Evolutionary conservation across 139 green algal species (phyloP).

Genomic region (Closterium sp.): DNA sequence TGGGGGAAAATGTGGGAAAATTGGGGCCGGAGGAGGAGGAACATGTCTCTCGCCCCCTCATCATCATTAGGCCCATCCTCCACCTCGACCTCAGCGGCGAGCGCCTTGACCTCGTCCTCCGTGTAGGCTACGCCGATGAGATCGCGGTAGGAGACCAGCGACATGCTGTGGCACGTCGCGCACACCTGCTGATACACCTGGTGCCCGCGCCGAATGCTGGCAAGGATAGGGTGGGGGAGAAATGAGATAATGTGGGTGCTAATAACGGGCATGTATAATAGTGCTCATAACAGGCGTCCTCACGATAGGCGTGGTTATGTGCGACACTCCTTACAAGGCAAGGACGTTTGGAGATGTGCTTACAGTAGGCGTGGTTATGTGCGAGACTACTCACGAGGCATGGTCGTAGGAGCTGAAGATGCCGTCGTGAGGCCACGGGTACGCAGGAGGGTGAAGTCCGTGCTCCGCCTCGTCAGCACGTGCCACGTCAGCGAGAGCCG

Average conservation of each 20-base stretch:
- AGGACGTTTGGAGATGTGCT: slow-evolving; percentile 74
- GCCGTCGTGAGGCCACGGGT: slow-evolving; percentile 90
- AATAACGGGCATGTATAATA: no score
- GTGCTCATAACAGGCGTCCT: not conserved
- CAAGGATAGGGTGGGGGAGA: not conserved
- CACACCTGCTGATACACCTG: slow-evolving; percentile 87
- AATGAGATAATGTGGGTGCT: no score
- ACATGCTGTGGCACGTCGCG: slow-evolving; percentile 94
- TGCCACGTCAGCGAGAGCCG: slow-evolving; percentile 47
- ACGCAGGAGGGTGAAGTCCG: slow-evolving; percentile 79
- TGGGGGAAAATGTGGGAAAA: no score
- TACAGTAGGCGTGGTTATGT: not conserved
- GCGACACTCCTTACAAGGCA: slow-evolving; percentile 43
- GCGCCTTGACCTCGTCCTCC: no score
- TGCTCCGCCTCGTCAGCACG: slow-evolving; percentile 87
- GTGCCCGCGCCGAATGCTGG: slow-evolving; percentile 84
- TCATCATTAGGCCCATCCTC: no score
- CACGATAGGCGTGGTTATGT: not conserved
- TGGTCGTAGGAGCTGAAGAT: slow-evolving; percentile 92
- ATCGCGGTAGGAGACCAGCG: no score
- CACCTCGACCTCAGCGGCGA: no score
- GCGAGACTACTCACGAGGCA: slow-evolving; percentile 46
- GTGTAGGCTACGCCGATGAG: no score
- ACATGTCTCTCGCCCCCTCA: no score
- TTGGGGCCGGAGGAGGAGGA: no score